Base-by-base conservation (phyloP, 257 asterid species). In the Leonotis leonurus region DNA sequence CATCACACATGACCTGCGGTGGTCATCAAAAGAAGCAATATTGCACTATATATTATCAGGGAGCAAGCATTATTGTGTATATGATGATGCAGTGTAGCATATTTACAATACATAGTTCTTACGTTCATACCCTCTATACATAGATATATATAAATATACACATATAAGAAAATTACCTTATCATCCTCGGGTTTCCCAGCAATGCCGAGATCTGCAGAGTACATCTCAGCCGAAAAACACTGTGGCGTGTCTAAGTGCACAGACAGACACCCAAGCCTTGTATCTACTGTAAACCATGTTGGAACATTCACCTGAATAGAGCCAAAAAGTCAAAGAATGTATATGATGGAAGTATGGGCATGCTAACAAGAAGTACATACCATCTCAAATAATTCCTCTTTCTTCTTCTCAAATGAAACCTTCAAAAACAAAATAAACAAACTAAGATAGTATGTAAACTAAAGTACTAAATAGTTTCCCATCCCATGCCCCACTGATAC, bases 341-440 rank as follows among this genome's bases (percentile, higher is more conserved):
- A 8, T 65, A 55, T 27, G 64, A 53, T n/a, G n/a, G n/a, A 43
- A 43, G 45, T 24, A 14, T 45, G 41, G 49, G 56, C 51, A 69
- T 26, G 10, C 56, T 24, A 60, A 57, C 26, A 36, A 18, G 40
- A 65, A 55, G 59, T 44, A 41, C 79, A 57, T 77, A 92, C 99
- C 99, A 89, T 92, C 90, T 92, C 99, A 76, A 92, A 84, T 58
- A 92, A 76, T 68, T 89, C 99, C 84, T 92, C 96, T 81, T 89
- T 92, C 84, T 85, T 92, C 86, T 92, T 81, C 73, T 92, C 97
- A 83, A 92, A 92, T 27, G 96, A 77, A 72, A 89, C 83, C 99
- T 92, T 74, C 13, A n/a, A 64, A 36, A 22, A n/a, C n/a, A n/a
- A 64, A 49, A 60, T 12, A 39, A 49, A 54, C 4, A 50, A 43